Percentiles rank a stretch among this genome's conserved stretches.
phyloP scores from a whole-genome alignment of 176 grass and related monocot genomes.

The Poa pratensis region DNA sequence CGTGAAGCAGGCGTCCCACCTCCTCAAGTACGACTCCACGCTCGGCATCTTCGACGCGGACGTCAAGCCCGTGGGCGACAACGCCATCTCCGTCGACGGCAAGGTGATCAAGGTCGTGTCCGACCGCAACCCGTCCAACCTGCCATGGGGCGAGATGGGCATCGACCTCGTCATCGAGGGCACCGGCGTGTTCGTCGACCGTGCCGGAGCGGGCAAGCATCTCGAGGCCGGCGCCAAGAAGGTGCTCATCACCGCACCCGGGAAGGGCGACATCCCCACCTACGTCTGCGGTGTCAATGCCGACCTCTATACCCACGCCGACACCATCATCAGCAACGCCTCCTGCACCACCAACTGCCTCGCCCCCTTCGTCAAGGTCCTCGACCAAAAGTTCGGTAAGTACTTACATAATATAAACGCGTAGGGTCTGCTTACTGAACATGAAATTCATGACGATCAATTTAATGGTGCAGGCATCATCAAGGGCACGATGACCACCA shows the following conservation, averaged over 20 bases:
- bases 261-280: slow-evolving; percentile 78
- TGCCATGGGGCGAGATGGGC: slow-evolving; percentile 67
- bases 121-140: slow-evolving; percentile 66
- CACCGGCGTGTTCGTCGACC: slow-evolving; percentile 80
- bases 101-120: slow-evolving; percentile 86
- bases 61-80: slow-evolving; percentile 68
- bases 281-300: slow-evolving; percentile 83
- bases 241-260: slow-evolving; percentile 85
- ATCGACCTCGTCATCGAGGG: slow-evolving; percentile 91
- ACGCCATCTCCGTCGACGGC: slow-evolving; percentile 79
- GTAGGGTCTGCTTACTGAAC: no score
- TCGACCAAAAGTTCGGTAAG: slow-evolving; percentile 88
- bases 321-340: slow-evolving; percentile 88
- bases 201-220: slow-evolving; percentile 76
- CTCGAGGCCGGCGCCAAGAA: slow-evolving; percentile 85
- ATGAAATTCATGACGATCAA: neutral
- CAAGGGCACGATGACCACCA: slow-evolving; percentile 92
- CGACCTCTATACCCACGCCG: slow-evolving; percentile 59
- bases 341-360: slow-evolving; percentile 96
- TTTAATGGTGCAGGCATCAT: slow-evolving; percentile 66
- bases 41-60: slow-evolving; percentile 88
- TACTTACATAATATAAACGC: neutral
- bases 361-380: slow-evolving; percentile 89
- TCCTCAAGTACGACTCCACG: slow-evolving; percentile 92
- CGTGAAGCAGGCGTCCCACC: slow-evolving; percentile 82